phyloP scores from a whole-genome alignment of 306 rosid genomes.

The Gynostemma pentaphyllum region DNA sequence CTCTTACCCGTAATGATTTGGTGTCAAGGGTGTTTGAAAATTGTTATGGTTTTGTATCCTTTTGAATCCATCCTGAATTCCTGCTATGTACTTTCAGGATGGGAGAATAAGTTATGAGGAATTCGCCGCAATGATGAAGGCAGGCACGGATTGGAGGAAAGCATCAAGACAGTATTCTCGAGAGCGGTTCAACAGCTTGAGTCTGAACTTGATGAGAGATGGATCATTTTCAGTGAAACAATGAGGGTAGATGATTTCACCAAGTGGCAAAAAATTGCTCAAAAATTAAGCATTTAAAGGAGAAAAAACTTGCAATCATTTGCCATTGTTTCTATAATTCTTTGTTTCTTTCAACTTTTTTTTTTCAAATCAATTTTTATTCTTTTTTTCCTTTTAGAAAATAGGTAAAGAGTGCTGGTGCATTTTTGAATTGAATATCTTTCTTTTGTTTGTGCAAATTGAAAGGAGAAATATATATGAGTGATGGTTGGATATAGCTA shows the following conservation, averaged over 20 bases:
- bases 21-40: background rate
- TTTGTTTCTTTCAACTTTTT: background rate
- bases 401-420: background rate
- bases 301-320: background rate
- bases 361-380: background rate
- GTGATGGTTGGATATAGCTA: conserved; percentile 1
- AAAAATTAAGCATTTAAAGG: background rate
- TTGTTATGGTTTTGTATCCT: background rate
- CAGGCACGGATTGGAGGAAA: conserved; percentile 97
- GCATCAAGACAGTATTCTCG: conserved; percentile 95
- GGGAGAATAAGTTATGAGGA: conserved; percentile 85
- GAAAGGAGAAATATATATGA: background rate
- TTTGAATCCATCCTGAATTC: background rate
- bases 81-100: conserved; percentile 43
- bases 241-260: conserved; percentile 6
- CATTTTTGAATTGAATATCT: background rate
- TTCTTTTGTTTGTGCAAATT: background rate
- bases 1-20: background rate
- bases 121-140: conserved; percentile 88
- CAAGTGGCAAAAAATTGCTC: background rate
- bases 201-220: conserved; percentile 52
- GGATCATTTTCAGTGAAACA: conserved; percentile 51
- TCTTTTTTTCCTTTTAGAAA: background rate
- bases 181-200: conserved; percentile 74
- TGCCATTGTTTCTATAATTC: background rate